These are phyloP conservation scores for Daldinia sp. DNA, from an alignment of 2,329 filamentous ascomycete species.

Conservation along the genomic window DNA sequence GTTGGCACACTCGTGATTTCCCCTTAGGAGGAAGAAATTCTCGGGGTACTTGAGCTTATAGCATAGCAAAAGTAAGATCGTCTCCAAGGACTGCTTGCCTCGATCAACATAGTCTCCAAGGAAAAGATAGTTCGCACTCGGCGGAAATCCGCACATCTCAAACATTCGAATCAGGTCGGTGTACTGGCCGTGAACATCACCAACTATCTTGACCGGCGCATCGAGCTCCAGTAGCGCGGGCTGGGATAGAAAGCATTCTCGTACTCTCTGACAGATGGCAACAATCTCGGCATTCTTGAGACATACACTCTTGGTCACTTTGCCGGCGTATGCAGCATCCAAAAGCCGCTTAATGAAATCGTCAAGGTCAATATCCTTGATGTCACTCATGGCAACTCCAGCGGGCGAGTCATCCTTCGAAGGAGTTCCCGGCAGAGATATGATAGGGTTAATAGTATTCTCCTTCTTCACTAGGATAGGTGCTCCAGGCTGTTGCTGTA, in stretches of 20 bases:
- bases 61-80: constrained; percentile 88
- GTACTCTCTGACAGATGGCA: constrained; percentile 87
- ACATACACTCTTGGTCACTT: constrained; percentile 97
- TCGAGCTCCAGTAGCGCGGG: constrained; percentile 91
- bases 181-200: constrained; percentile 96
- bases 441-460: constrained; percentile 72
- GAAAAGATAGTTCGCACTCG: constrained; percentile 90
- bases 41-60: constrained; percentile 98
- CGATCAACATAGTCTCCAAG: constrained; percentile 96
- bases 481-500: constrained; percentile 75
- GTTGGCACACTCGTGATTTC: constrained; percentile 97
- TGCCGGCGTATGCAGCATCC: constrained; percentile 93
- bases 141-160: constrained; percentile 97
- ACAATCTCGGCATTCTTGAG: constrained; percentile 97
- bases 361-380: constrained; percentile 93
- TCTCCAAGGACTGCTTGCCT: constrained; percentile 95
- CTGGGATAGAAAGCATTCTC: constrained; percentile 90
- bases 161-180: constrained; percentile 96
- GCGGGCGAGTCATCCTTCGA: constrained; percentile 56
- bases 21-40: constrained; percentile 94
- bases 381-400: constrained; percentile 82
- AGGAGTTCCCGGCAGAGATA: constrained; percentile 41
- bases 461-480: constrained; percentile 89
- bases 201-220: constrained; percentile 96
- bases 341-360: constrained; percentile 96